These are phyloP conservation scores for Neofusicoccum parvum DNA, from an alignment of 2,329 filamentous ascomycete species.

Conservation along the genomic window DNA sequence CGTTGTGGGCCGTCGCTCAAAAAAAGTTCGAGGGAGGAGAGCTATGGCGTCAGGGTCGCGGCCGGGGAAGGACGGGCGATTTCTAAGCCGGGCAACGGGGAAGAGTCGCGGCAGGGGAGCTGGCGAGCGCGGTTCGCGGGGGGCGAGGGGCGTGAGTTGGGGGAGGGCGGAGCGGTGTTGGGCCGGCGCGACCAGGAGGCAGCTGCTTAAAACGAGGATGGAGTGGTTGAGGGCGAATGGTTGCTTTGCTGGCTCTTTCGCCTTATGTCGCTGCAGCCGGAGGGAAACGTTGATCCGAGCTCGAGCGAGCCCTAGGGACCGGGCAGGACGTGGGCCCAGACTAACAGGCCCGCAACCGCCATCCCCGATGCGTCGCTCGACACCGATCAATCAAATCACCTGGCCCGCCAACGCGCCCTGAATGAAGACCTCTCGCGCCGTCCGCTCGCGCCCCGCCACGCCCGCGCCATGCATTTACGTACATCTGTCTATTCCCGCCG, in stretches of 20 bases:
- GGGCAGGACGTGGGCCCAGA: neutral
- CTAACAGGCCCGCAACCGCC: neutral
- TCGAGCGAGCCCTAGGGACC: slow-evolving; percentile 13
- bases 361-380: neutral
- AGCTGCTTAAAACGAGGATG: slow-evolving; percentile 3
- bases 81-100: neutral
- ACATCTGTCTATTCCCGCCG: neutral
- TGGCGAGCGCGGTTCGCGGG: neutral
- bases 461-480: slow-evolving; percentile 12
- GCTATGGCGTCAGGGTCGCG: slow-evolving; percentile 21
- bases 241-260: slow-evolving; percentile 21
- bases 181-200: neutral
- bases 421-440: too few species aligned
- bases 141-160: neutral
- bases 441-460: neutral
- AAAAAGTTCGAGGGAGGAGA: slow-evolving; percentile 2
- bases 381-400: too few species aligned
- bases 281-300: slow-evolving; percentile 11
- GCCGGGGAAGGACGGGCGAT: slow-evolving; percentile 17
- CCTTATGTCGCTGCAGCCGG: slow-evolving; percentile 8
- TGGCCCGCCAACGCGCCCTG: too few species aligned
- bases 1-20: neutral
- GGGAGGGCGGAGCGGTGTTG: neutral
- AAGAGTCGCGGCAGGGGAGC: neutral
- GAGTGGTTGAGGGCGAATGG: slow-evolving; percentile 12